A percentile compares a stretch with the other conserved stretches of the same genome.
Conservation (phyloP, 2,329 filamentous ascomycete genomes). For the Pseudogymnoascus sp. region DNA sequence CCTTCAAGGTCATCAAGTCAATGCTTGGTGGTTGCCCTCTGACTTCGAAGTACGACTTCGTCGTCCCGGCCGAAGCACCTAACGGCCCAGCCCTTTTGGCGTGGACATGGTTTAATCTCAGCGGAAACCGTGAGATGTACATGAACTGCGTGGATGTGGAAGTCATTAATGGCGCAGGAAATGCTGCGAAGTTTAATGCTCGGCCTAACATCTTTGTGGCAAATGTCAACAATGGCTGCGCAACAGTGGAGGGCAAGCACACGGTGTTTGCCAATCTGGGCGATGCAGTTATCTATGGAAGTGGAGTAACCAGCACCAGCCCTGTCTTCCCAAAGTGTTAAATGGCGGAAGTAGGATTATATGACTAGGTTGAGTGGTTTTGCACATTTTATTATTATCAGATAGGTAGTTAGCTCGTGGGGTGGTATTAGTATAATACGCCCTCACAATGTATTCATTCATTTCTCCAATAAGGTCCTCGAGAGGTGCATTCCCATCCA, state of each 20-base stretch:
- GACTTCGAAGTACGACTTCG: constrained; percentile 29
- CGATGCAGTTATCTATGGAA: background rate
- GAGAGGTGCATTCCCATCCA: background rate
- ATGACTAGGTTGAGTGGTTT: background rate
- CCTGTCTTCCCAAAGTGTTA: background rate
- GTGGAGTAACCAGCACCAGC: background rate
- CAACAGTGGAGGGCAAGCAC: background rate
- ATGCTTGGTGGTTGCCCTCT: constrained; percentile 52
- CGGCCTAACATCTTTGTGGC: constrained; percentile 50
- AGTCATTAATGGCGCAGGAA: constrained; percentile 13
- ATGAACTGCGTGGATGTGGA: constrained; percentile 55
- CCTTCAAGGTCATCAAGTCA: constrained; percentile 53
- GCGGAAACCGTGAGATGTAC: constrained; percentile 59
- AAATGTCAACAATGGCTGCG: constrained; percentile 5
- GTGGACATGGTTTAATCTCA: constrained; percentile 49
- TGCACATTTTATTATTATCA: background rate
- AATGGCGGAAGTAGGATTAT: background rate
- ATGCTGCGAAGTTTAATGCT: constrained; percentile 29
- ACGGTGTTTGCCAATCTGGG: background rate
- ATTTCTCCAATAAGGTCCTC: background rate
- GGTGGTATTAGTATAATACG: background rate
- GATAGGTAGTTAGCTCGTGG: background rate
- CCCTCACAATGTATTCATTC: background rate
- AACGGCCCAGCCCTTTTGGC: constrained; percentile 22
- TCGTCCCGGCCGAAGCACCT: constrained; percentile 23